These are phyloP conservation scores for Phytophthora nicotianae DNA, from an alignment of 352 stramenopile genomes.

Conservation along the genomic window DNA sequence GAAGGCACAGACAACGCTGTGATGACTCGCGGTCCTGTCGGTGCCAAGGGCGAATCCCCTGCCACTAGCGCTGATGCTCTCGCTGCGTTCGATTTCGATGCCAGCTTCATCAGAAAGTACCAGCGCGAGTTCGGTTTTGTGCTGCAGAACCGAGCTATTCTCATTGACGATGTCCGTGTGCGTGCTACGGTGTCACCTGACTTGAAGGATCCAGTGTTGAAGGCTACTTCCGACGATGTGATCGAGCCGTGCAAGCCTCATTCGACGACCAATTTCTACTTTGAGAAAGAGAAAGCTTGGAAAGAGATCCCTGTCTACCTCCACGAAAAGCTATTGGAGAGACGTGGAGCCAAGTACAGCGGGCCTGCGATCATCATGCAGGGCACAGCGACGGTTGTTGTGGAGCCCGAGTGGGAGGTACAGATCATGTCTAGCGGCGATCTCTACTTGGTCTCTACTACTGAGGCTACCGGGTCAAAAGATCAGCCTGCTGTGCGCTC, in stretches of 20 bases:
- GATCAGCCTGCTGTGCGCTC: constrained; percentile 15
- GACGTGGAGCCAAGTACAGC: constrained; percentile 58
- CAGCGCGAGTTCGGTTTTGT: constrained; percentile 98
- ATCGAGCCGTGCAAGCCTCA: constrained; percentile 47
- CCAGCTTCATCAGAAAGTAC: constrained; percentile 93
- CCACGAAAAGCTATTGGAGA: constrained; percentile 89
- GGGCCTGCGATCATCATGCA: constrained; percentile 98
- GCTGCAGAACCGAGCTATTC: constrained; percentile 91
- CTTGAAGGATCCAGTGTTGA: constrained; percentile 45
- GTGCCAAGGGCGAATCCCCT: constrained; percentile 44
- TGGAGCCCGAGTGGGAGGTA: constrained; percentile 96
- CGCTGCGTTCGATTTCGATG: constrained; percentile 83
- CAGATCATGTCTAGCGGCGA: constrained; percentile 95
- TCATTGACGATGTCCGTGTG: constrained; percentile 98
- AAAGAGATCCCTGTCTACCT: constrained; percentile 93
- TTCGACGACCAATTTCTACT: constrained; percentile 81
- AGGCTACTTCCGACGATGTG: constrained; percentile 7
- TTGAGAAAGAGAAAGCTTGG: constrained; percentile 78
- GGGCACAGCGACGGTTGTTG: constrained; percentile 97
- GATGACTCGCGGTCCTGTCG: constrained; percentile 90
- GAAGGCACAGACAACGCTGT: constrained; percentile 98
- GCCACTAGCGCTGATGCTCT: constrained; percentile 35
- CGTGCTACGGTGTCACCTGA: constrained; percentile 92
- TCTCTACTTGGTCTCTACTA: constrained; percentile 88
- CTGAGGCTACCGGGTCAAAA: constrained; percentile 38